Evolutionary conservation across 129 eudicot species (phyloP).

Genomic region (Flaveria bidentis): DNA sequence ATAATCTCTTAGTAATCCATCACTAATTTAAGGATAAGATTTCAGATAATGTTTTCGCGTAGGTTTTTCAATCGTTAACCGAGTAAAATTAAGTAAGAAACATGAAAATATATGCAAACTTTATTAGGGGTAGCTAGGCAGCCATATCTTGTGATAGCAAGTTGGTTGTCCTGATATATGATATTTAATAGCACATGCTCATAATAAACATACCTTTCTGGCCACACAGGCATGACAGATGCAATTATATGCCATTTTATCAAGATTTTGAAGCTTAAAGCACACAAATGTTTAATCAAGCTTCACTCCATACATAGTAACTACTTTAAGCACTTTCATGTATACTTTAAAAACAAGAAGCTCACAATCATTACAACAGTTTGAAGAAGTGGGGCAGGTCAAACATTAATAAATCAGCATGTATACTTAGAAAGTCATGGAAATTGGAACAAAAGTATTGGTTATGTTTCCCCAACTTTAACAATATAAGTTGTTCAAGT

Average conservation of each 20-base stretch:
- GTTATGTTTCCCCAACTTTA: no score
- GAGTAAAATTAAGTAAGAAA: not conserved
- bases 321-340: not conserved
- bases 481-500: no score
- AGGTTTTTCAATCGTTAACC: no score
- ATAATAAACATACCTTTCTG: constrained; percentile 5
- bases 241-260: constrained; percentile 3
- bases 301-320: not conserved
- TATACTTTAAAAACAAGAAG: constrained; percentile 3
- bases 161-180: constrained; percentile 3
- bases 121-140: constrained; percentile 12
- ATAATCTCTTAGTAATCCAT: no score
- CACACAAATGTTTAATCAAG: constrained; percentile 1
- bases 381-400: not conserved
- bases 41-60: no score
- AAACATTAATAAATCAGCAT: not conserved
- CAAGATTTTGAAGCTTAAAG: constrained; percentile 24
- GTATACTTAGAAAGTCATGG: not conserved
- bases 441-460: no score
- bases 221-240: not conserved
- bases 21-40: no score
- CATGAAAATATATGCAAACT: not conserved
- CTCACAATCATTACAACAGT: not conserved
- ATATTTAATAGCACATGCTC: constrained; percentile 28
- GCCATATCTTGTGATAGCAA: constrained; percentile 17